A percentile compares a stretch with the other conserved stretches of the same genome.
phyloP scores from a whole-genome alignment of 108 stramenopile genomes.

The Nitzschia putrida region DNA sequence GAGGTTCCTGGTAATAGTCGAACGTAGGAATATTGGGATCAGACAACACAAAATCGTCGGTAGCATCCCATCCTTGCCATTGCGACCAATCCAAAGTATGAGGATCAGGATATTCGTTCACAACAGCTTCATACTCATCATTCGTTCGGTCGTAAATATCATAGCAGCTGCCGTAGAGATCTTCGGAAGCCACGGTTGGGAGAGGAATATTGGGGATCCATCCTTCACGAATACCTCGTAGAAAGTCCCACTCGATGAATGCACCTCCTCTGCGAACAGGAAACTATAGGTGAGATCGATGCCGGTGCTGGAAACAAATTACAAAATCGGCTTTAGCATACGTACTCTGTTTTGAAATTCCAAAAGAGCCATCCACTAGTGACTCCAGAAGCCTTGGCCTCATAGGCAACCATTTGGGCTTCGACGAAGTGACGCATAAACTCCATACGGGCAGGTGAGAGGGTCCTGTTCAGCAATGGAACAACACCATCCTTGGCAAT shows the following conservation, averaged over 20 bases:
- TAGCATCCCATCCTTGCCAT: slow-evolving; percentile 39
- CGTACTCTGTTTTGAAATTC: slow-evolving; percentile 68
- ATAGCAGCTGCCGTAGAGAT: slow-evolving; percentile 55
- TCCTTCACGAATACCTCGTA: slow-evolving; percentile 66
- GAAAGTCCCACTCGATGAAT: slow-evolving; percentile 80
- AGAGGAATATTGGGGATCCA: slow-evolving; percentile 62
- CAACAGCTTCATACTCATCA: slow-evolving; percentile 42
- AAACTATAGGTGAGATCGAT: background rate
- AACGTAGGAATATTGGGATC: slow-evolving; percentile 32
- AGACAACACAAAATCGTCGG: slow-evolving; percentile 38
- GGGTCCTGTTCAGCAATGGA: slow-evolving; percentile 40
- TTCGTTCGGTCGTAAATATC: slow-evolving; percentile 52
- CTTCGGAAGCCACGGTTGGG: slow-evolving; percentile 28
- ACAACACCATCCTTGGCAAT: slow-evolving; percentile 44
- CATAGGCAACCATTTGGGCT: slow-evolving; percentile 75
- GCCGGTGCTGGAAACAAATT: background rate
- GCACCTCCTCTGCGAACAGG: slow-evolving; percentile 37
- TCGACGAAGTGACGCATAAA: slow-evolving; percentile 66
- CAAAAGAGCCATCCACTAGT: slow-evolving; percentile 74
- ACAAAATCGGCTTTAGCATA: background rate
- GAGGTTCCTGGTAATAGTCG: background rate
- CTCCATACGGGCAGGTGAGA: slow-evolving; percentile 35
- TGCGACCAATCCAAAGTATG: slow-evolving; percentile 33
- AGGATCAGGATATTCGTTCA: slow-evolving; percentile 64
- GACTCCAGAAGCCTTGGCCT: slow-evolving; percentile 38